A percentile compares a stretch with the other conserved stretches of the same genome.
These are phyloP conservation scores for Sugiyamaella neomexicana DNA, from an alignment of 1,139 yeast species.

Conservation along the genomic window DNA sequence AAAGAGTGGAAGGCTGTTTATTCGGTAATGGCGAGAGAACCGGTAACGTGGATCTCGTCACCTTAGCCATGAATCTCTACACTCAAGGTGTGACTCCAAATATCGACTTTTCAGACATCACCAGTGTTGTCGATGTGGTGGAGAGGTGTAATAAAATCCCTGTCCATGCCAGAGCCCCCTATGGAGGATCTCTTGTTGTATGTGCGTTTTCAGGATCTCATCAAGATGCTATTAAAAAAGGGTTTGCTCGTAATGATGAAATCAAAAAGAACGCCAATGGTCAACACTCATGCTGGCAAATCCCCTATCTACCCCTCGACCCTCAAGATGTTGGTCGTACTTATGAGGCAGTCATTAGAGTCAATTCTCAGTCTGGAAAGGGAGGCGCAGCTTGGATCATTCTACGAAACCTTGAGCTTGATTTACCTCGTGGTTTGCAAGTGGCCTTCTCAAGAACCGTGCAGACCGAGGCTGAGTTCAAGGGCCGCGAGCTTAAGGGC, in stretches of 20 bases:
- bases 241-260: slow-evolving; percentile 62
- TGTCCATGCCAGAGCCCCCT: slow-evolving; percentile 90
- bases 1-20: slow-evolving; percentile 95
- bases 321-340: slow-evolving; percentile 96
- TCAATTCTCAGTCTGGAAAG: slow-evolving; percentile 96
- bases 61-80: slow-evolving; percentile 87
- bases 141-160: slow-evolving; percentile 96
- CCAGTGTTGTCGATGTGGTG: slow-evolving; percentile 76
- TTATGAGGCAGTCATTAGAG: slow-evolving; percentile 96
- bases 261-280: slow-evolving; percentile 20
- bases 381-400: slow-evolving; percentile 99
- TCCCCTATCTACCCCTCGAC: slow-evolving; percentile 94
- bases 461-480: slow-evolving; percentile 74
- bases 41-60: slow-evolving; percentile 94
- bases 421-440: slow-evolving; percentile 89
- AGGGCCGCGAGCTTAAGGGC: slow-evolving; percentile 81
- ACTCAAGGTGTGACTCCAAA: slow-evolving; percentile 91
- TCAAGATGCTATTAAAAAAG: slow-evolving; percentile 98
- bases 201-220: slow-evolving; percentile 97
- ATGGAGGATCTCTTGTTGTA: slow-evolving; percentile 94
- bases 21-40: slow-evolving; percentile 99
- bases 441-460: slow-evolving; percentile 84
- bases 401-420: slow-evolving; percentile 81
- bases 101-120: slow-evolving; percentile 83
- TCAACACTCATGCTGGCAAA: slow-evolving; percentile 56